phyloP scores from a whole-genome alignment of 1,284 basidiomycete species.

The Marasmius tenuissimus region DNA sequence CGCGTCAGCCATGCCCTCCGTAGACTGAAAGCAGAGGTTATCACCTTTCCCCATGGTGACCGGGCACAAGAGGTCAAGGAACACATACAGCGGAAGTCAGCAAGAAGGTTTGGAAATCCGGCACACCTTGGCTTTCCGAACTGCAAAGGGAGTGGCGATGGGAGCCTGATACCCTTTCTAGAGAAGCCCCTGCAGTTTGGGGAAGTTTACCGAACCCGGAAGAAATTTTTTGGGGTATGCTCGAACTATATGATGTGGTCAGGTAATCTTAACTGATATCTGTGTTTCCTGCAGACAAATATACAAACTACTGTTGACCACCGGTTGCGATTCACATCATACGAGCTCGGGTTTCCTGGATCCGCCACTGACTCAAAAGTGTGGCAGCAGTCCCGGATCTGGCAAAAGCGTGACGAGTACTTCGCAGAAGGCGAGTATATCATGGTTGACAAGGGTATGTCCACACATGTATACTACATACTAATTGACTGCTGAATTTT shows the following conservation, averaged over 20 bases:
- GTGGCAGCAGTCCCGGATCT: constrained; percentile 16
- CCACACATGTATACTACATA: too few relatives aligned
- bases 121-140: constrained; percentile 4
- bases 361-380: constrained; percentile 14
- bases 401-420: constrained; percentile 10
- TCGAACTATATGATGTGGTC: too few relatives aligned
- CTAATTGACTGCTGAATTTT: too few relatives aligned
- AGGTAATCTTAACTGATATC: too few relatives aligned
- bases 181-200: neutral
- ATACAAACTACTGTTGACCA: constrained; percentile 17
- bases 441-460: constrained; percentile 9
- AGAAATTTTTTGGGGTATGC: neutral
- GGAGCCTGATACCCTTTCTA: constrained; percentile 1
- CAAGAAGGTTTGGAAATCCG: neutral
- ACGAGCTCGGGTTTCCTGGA: constrained; percentile 16
- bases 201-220: constrained; percentile 2
- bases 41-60: neutral
- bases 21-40: neutral
- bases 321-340: constrained; percentile 12
- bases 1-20: constrained; percentile 5
- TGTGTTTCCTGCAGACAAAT: too few relatives aligned
- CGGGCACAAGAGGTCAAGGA: neutral
- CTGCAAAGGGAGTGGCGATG: constrained; percentile 9
- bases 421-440: constrained; percentile 3
- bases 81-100: neutral